Base-by-base conservation (phyloP, 805 yeast genomes). In the Helenozyma baotianmanensis region DNA sequence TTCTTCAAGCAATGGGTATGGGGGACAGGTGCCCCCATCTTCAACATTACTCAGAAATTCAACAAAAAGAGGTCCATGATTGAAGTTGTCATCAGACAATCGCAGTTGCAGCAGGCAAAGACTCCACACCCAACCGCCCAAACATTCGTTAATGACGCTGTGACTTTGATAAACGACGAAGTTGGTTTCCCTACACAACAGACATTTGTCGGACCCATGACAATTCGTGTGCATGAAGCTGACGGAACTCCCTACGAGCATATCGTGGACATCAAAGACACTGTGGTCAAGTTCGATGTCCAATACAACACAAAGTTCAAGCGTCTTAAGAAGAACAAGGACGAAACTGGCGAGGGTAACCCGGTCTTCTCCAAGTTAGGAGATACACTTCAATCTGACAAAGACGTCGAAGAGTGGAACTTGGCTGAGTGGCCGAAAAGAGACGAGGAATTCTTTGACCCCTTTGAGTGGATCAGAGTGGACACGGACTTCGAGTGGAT, bases 171-270 rank as follows among this genome's bases (percentile, higher is more conserved):
- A 11, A 74, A 72, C 29, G 65, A 63, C 13, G 72, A 68, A 26
- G 66, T 64, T 5, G 29, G 48, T 0, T 54, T 45, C 28, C 64
- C 64, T 6, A 55, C 64, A 0, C 78, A 70, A 26, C 55, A 61
- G n/a, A 72, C 80, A 2, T 86, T 89, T 51, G 74, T 85, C 0
- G 99, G 99, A 0, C 96, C 97, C 0, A 86, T 92, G 84, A 92
- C 99, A 0, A 85, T 92, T 23, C 69, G 98, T 50, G 89, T 92
- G 23, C 98, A 92, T 54, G 99, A 92, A 52, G 94, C 96, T 0
- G 97, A 92, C 57, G 98, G 98, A 7, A 87, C 97, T 0, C 98
- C 99, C 0, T 92, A 92, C 53, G 99, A 92, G 51, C 99, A 92
- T 55, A 90, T 92, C 29, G 96, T 92, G 14, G 94, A 87, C 44